These are phyloP conservation scores for Nicotiana sylvestris DNA, from an alignment of 257 asterid genomes.

Conservation along the genomic window DNA sequence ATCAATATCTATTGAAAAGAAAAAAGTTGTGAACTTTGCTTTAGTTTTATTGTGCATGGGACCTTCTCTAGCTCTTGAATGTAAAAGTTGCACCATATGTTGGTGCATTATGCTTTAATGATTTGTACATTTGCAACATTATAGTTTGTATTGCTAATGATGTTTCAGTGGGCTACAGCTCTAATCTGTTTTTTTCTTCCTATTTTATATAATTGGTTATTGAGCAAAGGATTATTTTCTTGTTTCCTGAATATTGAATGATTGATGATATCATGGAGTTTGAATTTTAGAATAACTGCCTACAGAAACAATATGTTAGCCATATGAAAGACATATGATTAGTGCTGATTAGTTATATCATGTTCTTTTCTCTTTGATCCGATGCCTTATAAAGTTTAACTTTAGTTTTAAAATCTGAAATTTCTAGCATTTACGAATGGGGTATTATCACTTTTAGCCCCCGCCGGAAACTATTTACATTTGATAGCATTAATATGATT, in stretches of 20 bases:
- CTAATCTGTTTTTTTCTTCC: not conserved
- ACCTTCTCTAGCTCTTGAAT: not conserved
- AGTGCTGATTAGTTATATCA: not conserved
- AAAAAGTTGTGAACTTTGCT: not conserved
- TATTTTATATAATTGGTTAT: not conserved
- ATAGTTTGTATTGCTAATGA: conserved; percentile 1
- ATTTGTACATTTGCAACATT: not conserved
- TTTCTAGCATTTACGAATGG: not conserved
- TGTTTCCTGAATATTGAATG: not conserved
- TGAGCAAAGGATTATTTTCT: not conserved
- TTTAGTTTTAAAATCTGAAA: not conserved
- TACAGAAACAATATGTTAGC: not conserved
- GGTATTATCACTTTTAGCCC: too few relatives aligned
- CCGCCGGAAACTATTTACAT: too few relatives aligned
- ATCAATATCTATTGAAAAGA: not conserved
- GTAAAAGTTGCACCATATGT: not conserved
- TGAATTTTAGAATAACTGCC: not conserved
- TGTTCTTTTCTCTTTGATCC: not conserved
- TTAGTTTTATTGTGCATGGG: not conserved
- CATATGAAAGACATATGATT: not conserved
- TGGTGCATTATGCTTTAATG: not conserved
- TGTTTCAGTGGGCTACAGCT: not conserved
- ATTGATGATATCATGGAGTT: not conserved
- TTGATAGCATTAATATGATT: too few relatives aligned
- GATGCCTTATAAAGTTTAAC: not conserved